These are phyloP conservation scores for Byssothecium circinans DNA, from an alignment of 2,329 filamentous ascomycete genomes.

Conservation along the genomic window DNA sequence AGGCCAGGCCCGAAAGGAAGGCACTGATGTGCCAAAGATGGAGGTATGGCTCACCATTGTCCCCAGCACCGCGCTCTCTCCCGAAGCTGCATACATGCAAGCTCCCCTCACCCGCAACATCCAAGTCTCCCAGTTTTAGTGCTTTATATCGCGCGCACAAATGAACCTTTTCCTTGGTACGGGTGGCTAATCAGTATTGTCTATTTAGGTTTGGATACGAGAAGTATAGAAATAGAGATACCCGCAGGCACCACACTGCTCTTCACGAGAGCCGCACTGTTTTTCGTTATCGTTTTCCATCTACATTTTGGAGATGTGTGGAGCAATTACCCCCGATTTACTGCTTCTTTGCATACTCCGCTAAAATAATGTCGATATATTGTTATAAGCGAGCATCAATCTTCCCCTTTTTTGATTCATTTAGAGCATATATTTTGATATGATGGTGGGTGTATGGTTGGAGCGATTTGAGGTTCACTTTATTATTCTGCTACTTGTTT, in stretches of 20 bases:
- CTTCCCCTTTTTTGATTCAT: conserved; percentile 4
- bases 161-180: neutral
- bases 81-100: conserved; percentile 45
- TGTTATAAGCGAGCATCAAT: conserved; percentile 32
- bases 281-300: conserved; percentile 8
- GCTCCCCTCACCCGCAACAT: conserved; percentile 30
- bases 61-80: neutral
- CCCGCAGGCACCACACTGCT: conserved; percentile 33
- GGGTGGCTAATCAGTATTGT: conserved; percentile 15
- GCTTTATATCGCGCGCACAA: neutral
- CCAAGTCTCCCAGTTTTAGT: conserved; percentile 12
- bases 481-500: conserved; percentile 18
- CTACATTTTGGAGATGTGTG: neutral
- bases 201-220: conserved; percentile 49
- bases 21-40: conserved; percentile 85
- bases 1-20: conserved; percentile 69
- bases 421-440: conserved; percentile 9
- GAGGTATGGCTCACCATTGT: conserved; percentile 68
- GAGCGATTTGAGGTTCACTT: conserved; percentile 8
- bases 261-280: conserved; percentile 22
- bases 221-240: conserved; percentile 47
- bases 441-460: neutral
- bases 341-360: conserved; percentile 6
- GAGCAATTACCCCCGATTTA: conserved; percentile 6
- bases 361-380: conserved; percentile 32